phyloP scores from a whole-genome alignment of 2,329 filamentous ascomycete genomes.

The Hypocrella siamensis region DNA sequence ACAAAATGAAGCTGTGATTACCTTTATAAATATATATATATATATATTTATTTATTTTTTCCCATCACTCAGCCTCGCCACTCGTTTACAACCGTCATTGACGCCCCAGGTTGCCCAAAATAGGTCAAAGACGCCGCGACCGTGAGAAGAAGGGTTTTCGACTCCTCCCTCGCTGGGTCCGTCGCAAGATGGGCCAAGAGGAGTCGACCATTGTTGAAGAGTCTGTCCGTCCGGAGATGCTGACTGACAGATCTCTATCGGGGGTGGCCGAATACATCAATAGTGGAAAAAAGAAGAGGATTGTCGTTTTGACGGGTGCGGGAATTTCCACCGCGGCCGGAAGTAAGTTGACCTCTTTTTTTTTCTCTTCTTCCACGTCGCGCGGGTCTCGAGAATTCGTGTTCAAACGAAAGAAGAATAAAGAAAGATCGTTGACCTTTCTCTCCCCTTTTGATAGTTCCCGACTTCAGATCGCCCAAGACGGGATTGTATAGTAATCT shows the following conservation, averaged over 20 bases:
- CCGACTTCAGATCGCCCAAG: constrained; percentile 85
- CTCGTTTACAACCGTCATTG: not conserved
- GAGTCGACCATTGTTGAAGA: constrained; percentile 50
- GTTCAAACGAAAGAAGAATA: no score
- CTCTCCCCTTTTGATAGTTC: no score
- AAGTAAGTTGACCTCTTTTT: constrained; percentile 22
- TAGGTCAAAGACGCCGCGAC: constrained; percentile 22
- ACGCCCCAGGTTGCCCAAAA: constrained; percentile 12
- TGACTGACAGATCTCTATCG: constrained; percentile 53
- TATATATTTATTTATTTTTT: no score
- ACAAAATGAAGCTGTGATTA: no score
- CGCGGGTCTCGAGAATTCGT: no score
- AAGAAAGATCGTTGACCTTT: no score
- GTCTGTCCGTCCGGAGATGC: constrained; percentile 44
- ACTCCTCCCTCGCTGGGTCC: constrained; percentile 15
- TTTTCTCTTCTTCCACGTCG: not conserved
- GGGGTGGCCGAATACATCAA: constrained; percentile 71
- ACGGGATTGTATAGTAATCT: constrained; percentile 93
- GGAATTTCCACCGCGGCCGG: constrained; percentile 67
- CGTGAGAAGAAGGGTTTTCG: constrained; percentile 17
- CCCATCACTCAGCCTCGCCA: no score
- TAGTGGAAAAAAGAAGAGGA: constrained; percentile 46
- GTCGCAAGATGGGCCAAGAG: constrained; percentile 71
- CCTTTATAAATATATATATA: no score
- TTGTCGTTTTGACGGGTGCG: constrained; percentile 84